Evolutionary conservation across 176 grass and related monocot genomes (phyloP).

Genomic region (Poa pratensis): DNA sequence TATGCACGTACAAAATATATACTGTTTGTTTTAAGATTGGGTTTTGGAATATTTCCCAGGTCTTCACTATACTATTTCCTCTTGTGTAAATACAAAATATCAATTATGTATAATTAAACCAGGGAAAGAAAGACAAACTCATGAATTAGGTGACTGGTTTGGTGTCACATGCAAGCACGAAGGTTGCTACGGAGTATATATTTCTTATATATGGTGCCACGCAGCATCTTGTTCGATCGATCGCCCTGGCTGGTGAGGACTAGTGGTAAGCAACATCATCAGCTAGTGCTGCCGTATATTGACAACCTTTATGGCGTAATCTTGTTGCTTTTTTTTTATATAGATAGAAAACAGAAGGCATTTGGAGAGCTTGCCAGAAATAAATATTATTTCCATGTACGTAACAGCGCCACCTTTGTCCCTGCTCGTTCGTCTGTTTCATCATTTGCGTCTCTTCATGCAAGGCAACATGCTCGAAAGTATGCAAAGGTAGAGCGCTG

Average conservation of each 20-base stretch:
- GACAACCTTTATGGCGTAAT: conserved; percentile 32
- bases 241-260: conserved; percentile 34
- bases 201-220: conserved; percentile 15
- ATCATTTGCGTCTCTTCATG: conserved; percentile 52
- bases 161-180: background rate
- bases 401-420: conserved; percentile 36
- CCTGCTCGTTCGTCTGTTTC: conserved; percentile 47
- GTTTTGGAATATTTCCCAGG: background rate
- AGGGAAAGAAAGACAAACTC: conserved; percentile 22
- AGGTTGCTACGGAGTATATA: no score
- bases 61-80: background rate
- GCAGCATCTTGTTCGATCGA: conserved; percentile 24
- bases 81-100: background rate
- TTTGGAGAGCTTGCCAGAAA: background rate
- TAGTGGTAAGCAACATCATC: conserved; percentile 37
- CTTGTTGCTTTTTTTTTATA: background rate
- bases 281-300: background rate
- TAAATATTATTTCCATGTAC: background rate
- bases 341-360: background rate
- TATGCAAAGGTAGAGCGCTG: conserved; percentile 42
- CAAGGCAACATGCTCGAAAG: conserved; percentile 49
- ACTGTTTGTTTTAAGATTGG: background rate
- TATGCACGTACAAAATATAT: background rate
- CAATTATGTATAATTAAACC: background rate
- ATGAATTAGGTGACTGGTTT: conserved; percentile 6